Evolutionary conservation across 2,329 filamentous ascomycete species (phyloP).

Genomic region (Xylariaceae sp.): DNA sequence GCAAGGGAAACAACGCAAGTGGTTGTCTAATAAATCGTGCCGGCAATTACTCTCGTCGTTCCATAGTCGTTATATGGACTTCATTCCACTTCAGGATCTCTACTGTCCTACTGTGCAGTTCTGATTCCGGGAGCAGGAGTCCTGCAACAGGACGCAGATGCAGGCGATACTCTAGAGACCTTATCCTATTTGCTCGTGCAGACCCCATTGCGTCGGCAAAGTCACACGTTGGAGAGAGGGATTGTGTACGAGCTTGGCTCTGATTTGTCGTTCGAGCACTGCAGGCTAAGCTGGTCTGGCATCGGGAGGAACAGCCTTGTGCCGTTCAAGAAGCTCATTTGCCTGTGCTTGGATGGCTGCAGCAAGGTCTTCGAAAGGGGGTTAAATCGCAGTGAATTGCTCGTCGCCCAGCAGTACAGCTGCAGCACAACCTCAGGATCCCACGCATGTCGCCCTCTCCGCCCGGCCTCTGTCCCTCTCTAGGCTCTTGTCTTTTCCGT

Average conservation of each 20-base stretch:
- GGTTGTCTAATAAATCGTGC: no score
- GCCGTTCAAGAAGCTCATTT: conserved; percentile 24
- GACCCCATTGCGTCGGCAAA: no score
- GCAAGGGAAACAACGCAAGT: no score
- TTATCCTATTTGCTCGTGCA: no score
- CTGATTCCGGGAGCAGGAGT: no score
- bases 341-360: conserved; percentile 18
- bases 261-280: conserved; percentile 20
- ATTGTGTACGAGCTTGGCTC: conserved; percentile 8
- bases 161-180: no score
- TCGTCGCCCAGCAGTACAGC: conserved; percentile 13
- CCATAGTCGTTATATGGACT: no score
- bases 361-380: conserved; percentile 19
- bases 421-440: conserved; percentile 4
- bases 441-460: no score
- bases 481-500: conserved; percentile 4
- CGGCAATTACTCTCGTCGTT: no score
- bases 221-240: conserved; percentile 6
- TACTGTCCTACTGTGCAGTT: no score
- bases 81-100: no score
- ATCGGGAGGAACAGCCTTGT: conserved; percentile 22
- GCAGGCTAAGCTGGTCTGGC: conserved; percentile 15
- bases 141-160: no score
- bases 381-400: conserved; percentile 11
- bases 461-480: conserved; percentile 12